A percentile compares a stretch with the other conserved stretches of the same genome.
These are phyloP conservation scores for Phytophthora chlamydospora DNA, from an alignment of 352 stramenopile genomes.

Conservation along the genomic window DNA sequence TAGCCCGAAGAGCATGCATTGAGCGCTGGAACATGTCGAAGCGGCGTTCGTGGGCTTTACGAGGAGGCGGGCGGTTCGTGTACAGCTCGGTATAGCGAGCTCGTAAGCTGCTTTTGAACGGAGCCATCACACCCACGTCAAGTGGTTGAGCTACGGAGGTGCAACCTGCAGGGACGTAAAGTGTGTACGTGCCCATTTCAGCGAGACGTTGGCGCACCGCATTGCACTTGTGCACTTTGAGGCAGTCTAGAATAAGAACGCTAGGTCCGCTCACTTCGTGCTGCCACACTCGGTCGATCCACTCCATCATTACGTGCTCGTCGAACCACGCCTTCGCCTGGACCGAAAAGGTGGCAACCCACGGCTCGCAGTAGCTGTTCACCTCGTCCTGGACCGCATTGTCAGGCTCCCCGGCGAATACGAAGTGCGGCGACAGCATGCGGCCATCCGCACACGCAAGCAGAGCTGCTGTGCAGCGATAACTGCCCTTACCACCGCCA, in stretches of 20 bases:
- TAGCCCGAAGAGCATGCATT: neutral
- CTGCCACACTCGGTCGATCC: neutral
- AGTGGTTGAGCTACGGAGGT: neutral
- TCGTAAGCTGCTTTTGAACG: neutral
- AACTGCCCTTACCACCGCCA: neutral
- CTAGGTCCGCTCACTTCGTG: neutral
- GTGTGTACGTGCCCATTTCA: neutral
- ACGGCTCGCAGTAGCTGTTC: neutral
- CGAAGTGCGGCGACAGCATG: neutral
- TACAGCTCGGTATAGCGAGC: neutral
- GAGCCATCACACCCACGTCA: conserved; percentile 1
- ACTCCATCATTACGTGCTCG: neutral
- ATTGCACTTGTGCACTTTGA: neutral
- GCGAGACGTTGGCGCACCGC: neutral
- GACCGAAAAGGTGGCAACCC: neutral
- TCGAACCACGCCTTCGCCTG: neutral
- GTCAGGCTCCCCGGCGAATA: neutral
- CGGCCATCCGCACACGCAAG: neutral
- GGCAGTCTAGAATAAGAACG: neutral
- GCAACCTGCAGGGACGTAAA: neutral
- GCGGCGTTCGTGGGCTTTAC: neutral
- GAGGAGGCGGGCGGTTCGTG: neutral
- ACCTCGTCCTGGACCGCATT: neutral
- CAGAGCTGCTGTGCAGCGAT: neutral
- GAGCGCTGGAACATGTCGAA: neutral